phyloP scores from a whole-genome alignment of 192 early-diverging fungal species.

The Coemansia sp. region DNA sequence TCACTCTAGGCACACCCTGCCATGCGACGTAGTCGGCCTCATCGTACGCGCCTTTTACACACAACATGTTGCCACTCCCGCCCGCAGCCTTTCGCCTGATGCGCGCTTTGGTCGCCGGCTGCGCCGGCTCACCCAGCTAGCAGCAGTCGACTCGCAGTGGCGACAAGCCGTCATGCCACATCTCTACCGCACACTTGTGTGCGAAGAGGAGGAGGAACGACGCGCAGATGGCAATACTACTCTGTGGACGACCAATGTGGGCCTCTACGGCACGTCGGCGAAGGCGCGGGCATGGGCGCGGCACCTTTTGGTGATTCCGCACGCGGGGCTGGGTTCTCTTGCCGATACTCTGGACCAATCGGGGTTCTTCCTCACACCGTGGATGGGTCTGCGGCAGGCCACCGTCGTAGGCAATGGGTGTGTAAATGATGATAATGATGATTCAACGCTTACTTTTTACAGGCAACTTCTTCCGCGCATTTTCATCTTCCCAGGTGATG shows the following conservation, averaged over 20 bases:
- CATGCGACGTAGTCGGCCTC: constrained; percentile 12
- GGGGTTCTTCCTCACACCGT: not conserved
- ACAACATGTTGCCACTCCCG: not conserved
- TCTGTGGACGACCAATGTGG: constrained; percentile 15
- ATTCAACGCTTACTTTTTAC: not conserved
- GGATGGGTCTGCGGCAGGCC: too few species aligned
- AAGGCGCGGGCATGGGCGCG: not conserved
- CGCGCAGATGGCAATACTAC: too few species aligned
- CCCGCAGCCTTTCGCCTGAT: not conserved
- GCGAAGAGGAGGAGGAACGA: constrained; percentile 3
- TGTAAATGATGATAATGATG: not conserved
- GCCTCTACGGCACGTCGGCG: not conserved
- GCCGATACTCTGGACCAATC: not conserved
- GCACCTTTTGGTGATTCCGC: not conserved
- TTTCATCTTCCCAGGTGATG: not conserved
- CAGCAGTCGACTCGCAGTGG: constrained; percentile 13
- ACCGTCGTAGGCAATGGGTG: too few species aligned
- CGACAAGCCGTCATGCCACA: constrained; percentile 15
- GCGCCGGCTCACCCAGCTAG: not conserved
- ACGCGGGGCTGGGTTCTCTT: not conserved
- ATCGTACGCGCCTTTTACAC: constrained; percentile 8
- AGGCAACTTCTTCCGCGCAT: not conserved
- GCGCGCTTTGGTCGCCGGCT: not conserved
- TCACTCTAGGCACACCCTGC: not conserved
- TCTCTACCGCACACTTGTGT: constrained; percentile 12